A percentile compares a stretch with the other conserved stretches of the same genome.
Conservation (phyloP, 345 rosid species). For the Arabis alpina region DNA sequence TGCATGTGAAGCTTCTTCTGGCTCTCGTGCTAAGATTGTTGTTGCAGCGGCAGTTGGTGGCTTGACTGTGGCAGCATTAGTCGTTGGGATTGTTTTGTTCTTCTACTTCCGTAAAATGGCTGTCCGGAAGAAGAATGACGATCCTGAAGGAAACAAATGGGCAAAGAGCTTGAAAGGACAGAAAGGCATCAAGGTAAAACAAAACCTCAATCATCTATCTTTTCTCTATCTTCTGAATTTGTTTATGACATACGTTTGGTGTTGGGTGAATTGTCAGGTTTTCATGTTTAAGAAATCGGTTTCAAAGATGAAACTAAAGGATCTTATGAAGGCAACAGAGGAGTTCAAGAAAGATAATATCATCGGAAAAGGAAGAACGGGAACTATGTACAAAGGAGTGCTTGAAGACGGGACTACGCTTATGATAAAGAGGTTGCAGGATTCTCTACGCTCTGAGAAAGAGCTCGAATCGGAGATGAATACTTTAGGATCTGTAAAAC, state of each 20-base stretch:
- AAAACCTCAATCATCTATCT: slow-evolving; percentile 8
- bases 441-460: slow-evolving; percentile 84
- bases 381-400: slow-evolving; percentile 79
- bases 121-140: slow-evolving; percentile 76
- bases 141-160: slow-evolving; percentile 95
- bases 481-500: slow-evolving; percentile 81
- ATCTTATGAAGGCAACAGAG: slow-evolving; percentile 90
- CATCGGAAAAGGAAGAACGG: slow-evolving; percentile 86
- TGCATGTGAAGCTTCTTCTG: slow-evolving; percentile 41
- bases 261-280: slow-evolving; percentile 57
- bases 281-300: slow-evolving; percentile 82
- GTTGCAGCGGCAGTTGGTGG: slow-evolving; percentile 75
- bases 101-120: slow-evolving; percentile 60
- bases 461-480: slow-evolving; percentile 82
- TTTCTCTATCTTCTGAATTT: slow-evolving; percentile 9
- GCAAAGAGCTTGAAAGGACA: slow-evolving; percentile 69
- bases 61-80: slow-evolving; percentile 64
- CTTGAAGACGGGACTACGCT: slow-evolving; percentile 74
- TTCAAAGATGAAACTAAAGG: slow-evolving; percentile 75
- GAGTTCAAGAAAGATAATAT: slow-evolving; percentile 76
- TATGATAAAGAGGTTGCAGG: slow-evolving; percentile 91
- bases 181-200: slow-evolving; percentile 73
- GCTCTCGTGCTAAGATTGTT: slow-evolving; percentile 49
- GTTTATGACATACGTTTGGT: slow-evolving; percentile 5
- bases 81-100: slow-evolving; percentile 54